phyloP scores from a whole-genome alignment of 805 yeast genomes.

The Starmera pachycereana region DNA sequence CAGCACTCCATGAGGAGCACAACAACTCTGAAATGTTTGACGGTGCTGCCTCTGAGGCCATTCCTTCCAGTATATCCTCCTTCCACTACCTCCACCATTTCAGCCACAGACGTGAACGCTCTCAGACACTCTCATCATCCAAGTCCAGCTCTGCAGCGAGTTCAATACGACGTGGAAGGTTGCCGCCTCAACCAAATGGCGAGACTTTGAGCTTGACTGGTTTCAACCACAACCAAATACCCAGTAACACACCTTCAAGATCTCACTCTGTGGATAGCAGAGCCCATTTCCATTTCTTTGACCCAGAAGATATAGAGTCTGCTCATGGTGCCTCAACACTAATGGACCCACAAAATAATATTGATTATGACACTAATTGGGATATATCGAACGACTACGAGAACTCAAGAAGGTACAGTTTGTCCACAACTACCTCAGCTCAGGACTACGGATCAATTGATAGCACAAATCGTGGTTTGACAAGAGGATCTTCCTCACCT shows the following conservation, averaged over 20 bases:
- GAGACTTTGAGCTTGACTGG: slow-evolving; percentile 13
- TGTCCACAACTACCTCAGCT: slow-evolving; percentile 17
- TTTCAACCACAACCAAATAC: slow-evolving; percentile 13
- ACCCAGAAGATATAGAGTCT: slow-evolving; percentile 68
- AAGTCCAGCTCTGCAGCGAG: slow-evolving; percentile 15
- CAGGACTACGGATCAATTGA: slow-evolving; percentile 14
- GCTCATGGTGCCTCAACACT: slow-evolving; percentile 85
- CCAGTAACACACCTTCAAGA: slow-evolving; percentile 14
- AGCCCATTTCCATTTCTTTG: slow-evolving; percentile 68
- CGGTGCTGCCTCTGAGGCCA: slow-evolving; percentile 67
- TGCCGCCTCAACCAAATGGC: slow-evolving; percentile 1
- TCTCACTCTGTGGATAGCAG: slow-evolving; percentile 21
- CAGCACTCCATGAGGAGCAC: slow-evolving; percentile 31
- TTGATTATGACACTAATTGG: slow-evolving; percentile 72
- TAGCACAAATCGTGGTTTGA: slow-evolving; percentile 11
- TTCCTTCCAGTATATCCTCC: slow-evolving; percentile 70
- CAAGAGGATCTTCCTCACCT: slow-evolving; percentile 14
- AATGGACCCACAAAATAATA: slow-evolving; percentile 38
- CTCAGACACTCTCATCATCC: slow-evolving; percentile 11
- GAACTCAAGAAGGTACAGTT: slow-evolving; percentile 29
- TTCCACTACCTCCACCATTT: slow-evolving; percentile 63
- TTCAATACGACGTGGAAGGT: slow-evolving; percentile 18
- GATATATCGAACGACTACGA: slow-evolving; percentile 41
- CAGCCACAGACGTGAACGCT: slow-evolving; percentile 14
- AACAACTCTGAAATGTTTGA: slow-evolving; percentile 64